Conservation (phyloP, 2,329 filamentous ascomycete species). For the Chaetomium strumarium region DNA sequence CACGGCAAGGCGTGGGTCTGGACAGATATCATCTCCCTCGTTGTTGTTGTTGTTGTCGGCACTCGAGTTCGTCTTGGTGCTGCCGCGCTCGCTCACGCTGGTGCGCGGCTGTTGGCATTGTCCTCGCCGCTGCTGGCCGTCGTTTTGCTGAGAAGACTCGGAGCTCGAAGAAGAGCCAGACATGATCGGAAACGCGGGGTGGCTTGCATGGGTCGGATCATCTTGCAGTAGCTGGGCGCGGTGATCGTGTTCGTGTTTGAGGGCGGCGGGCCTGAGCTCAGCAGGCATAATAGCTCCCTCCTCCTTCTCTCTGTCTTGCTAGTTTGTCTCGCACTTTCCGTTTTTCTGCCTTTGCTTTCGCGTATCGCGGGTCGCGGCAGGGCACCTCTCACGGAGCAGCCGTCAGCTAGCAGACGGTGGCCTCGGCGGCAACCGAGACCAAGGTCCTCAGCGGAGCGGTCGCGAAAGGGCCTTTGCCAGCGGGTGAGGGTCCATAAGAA, state of each 20-base stretch:
- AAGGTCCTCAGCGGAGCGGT: constrained; percentile 57
- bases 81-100: constrained; percentile 4
- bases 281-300: constrained; percentile 30
- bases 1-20: constrained; percentile 11
- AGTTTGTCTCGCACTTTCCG: neutral
- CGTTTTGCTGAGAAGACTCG: constrained; percentile 1
- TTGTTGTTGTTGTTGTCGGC: constrained; percentile 20
- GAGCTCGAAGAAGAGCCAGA: constrained; percentile 26
- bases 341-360: neutral
- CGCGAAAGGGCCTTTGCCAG: constrained; percentile 44
- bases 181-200: constrained; percentile 37
- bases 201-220: constrained; percentile 31
- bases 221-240: constrained; percentile 33
- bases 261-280: constrained; percentile 32
- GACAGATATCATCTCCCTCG: constrained; percentile 15
- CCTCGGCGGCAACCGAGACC: constrained; percentile 41
- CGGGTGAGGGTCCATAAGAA: constrained; percentile 36
- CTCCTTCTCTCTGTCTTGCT: neutral
- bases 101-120: neutral
- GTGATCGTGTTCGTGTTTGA: constrained; percentile 21
- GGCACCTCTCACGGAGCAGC: constrained; percentile 28
- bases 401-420: constrained; percentile 40
- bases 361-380: neutral
- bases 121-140: constrained; percentile 7
- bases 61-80: neutral